Evolutionary conservation across 192 early-diverging fungal species (phyloP), one percentile per base, ranked within the genome.

Genomic region (Spinellus fusiger): DNA sequence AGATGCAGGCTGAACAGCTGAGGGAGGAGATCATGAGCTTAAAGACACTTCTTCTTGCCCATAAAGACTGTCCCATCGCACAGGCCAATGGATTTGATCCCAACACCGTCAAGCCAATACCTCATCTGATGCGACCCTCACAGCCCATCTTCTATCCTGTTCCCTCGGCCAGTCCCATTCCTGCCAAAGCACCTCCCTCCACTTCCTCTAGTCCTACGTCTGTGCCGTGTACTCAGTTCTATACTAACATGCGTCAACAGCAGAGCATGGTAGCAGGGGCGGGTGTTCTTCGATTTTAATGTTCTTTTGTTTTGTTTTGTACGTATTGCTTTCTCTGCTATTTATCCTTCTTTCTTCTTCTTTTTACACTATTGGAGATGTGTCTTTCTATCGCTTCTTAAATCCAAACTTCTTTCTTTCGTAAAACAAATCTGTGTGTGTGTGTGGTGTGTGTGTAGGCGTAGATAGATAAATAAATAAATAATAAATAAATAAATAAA

Each of bases 361-460:
- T 52, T 4, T 52, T 28, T 52, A 27, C 3, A 22, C 5, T 27
- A 37, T 13, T 37, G 5, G 35, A 9, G 13, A 37, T 28, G 3
- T 22, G 8, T 28, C 50, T 52, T 32, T 37, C 54, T 77, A 80
- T 57, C 80, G 67, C 64, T 84, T 84, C 65, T 85, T 86, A 69
- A 86, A 86, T 15, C 89, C 89, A 73, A 87, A 91, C 71, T 96
- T 96, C 77, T 98, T 98, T 68, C 88, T 73, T 66, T 95, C 92
- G 56, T 95, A 96, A 49, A 94, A 93, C 46, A 89, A 69, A 77
- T 94, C 92, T 71, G n/a, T n/a, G n/a, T n/a, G n/a, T n/a, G n/a
- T n/a, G n/a, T n/a, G n/a, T n/a, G n/a, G n/a, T n/a, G n/a, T n/a
- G n/a, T n/a, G n/a, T n/a, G n/a, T n/a, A n/a, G 32, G 7, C 12